Base-by-base conservation (phyloP, 2,329 filamentous ascomycete genomes). In the Falciphora oryzae region DNA sequence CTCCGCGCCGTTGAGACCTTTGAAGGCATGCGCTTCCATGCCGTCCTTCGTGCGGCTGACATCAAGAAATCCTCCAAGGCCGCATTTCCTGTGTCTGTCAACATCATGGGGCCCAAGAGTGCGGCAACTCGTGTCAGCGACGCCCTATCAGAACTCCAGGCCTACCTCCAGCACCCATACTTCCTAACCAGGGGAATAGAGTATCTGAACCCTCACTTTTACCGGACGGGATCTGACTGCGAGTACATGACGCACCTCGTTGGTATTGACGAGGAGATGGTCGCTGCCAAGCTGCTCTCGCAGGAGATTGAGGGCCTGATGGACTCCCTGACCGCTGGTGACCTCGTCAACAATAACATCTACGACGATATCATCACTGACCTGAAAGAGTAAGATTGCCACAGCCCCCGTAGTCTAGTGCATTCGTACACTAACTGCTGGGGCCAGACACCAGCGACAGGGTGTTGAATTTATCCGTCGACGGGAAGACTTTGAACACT, bases 211-310 rank as follows among this genome's bases (percentile, higher is more conserved):
- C 57, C 57, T 6, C 57, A 59, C 16, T 59, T 59, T 22, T 59
- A 13, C n/a, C 38, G 16, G 38, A 44, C 14, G 11, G 57, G 27
- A 59, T 13, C 18, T 22, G 18, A 22, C 16, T 8, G 29, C 25
- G 57, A 59, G 57, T 59, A 59, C 28, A 59, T 59, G 28, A 59
- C 57, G 13, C 57, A 32, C 18, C 10, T 59, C 7, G 28, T 59
- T 7, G 57, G 57, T 10, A 32, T 59, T 28, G 27, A 18, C 27
- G 57, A 59, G 7, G 57, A 59, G 7, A 32, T 10, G 28, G 8
- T 31, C 5, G 57, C 28, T 6, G 28, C 57, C 3, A 59, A 59
- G 27, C 5, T 22, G 57, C 57, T 59, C 28, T 59, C 57, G 14
- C 13, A 59, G 8, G 57, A 59, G 57, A 59, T 59, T 6, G 28